A percentile compares a stretch with the other conserved stretches of the same genome.
Conservation (phyloP, 2,329 filamentous ascomycete genomes). For the Hypoxylon sp. region DNA sequence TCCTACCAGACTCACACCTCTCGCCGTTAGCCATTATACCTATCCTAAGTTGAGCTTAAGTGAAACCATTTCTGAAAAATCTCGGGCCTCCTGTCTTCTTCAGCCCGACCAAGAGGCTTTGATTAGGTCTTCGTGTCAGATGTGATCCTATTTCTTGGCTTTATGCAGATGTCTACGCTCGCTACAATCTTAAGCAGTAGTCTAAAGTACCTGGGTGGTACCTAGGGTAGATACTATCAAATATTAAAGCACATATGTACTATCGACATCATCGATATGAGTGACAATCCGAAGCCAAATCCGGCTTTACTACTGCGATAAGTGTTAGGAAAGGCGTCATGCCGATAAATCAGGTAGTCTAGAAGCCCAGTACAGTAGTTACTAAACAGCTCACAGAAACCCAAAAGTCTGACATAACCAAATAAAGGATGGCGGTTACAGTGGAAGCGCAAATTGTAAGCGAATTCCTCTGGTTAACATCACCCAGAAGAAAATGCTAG, state of each 20-base stretch:
- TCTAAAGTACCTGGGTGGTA: background rate
- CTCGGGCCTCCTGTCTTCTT: background rate
- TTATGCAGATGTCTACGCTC: background rate
- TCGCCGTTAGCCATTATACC: background rate
- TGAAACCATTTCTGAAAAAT: background rate
- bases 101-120: background rate
- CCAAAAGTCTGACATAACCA: background rate
- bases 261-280: background rate
- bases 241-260: background rate
- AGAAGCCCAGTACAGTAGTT: background rate
- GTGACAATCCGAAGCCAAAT: background rate
- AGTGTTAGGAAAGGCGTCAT: background rate
- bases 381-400: background rate
- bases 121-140: background rate
- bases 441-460: slow-evolving; percentile 4
- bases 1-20: background rate
- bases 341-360: background rate
- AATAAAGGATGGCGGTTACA: slow-evolving; percentile 9
- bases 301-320: background rate
- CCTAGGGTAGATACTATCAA: background rate
- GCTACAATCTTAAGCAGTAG: background rate
- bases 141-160: background rate
- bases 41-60: background rate
- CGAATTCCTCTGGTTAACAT: slow-evolving; percentile 25
- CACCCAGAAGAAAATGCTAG: background rate